Percentiles rank a stretch among this genome's conserved stretches.
phyloP scores from a whole-genome alignment of 192 early-diverging fungal genomes.

The Gamsiella multidivaricata region DNA sequence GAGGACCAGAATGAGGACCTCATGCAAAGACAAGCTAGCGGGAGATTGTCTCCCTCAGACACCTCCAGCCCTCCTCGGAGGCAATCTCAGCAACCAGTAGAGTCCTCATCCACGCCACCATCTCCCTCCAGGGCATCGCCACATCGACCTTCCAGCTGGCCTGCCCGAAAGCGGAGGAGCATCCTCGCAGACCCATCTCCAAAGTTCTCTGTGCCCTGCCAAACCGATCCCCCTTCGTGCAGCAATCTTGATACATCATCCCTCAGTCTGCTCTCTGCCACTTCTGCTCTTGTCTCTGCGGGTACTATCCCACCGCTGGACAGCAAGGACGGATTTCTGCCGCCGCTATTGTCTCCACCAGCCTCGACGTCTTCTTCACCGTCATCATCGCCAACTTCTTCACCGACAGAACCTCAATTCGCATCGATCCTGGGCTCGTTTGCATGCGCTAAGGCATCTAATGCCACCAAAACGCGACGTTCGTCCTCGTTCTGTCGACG shows the following conservation, averaged over 20 bases:
- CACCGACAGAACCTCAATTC: neutral
- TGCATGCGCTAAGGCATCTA: no score
- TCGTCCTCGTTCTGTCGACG: neutral
- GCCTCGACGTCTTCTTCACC: neutral
- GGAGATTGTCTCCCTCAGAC: conserved; percentile 2
- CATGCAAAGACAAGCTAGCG: neutral
- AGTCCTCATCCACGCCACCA: neutral
- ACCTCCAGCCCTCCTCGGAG: neutral
- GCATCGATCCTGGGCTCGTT: neutral
- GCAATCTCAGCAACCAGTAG: neutral
- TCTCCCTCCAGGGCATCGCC: neutral
- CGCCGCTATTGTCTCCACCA: neutral
- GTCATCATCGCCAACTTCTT: neutral
- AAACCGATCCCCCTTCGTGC: neutral
- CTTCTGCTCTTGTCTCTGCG: conserved; percentile 28
- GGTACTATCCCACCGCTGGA: conserved; percentile 4
- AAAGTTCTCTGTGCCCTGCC: neutral
- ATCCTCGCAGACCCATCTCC: conserved; percentile 11
- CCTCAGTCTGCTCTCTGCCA: conserved; percentile 34
- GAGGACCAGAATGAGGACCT: neutral
- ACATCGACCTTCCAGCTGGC: conserved; percentile 19
- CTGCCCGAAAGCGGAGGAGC: conserved; percentile 27
- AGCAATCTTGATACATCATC: conserved; percentile 30
- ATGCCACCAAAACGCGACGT: neutral
- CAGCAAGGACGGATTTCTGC: neutral